Percentiles rank a stretch among this genome's conserved stretches.
Evolutionary conservation across 495 filamentous ascomycete species (phyloP).

Genomic region (Penicillium chermesinum): DNA sequence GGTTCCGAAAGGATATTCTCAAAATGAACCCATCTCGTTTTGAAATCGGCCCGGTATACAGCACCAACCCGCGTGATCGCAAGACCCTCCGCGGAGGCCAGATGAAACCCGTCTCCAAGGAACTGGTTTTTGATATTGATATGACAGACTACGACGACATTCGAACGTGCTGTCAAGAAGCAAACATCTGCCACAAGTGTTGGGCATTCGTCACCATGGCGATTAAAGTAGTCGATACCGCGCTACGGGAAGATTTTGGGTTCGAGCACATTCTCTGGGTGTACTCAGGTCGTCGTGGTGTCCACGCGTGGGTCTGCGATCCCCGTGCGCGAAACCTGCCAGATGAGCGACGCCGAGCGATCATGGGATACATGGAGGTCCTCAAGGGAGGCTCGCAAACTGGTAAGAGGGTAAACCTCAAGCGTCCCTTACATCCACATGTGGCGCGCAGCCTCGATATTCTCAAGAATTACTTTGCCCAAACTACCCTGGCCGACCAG

Average conservation of each 20-base stretch:
- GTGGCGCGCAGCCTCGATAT: slow-evolving; percentile 79
- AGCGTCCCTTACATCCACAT: slow-evolving; percentile 86
- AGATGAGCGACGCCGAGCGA: slow-evolving; percentile 73
- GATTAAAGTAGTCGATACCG: slow-evolving; percentile 84
- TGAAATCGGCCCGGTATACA: slow-evolving; percentile 95
- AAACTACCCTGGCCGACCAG: slow-evolving; percentile 74
- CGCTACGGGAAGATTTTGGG: slow-evolving; percentile 87
- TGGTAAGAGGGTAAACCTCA: slow-evolving; percentile 82
- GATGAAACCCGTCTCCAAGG: slow-evolving; percentile 78
- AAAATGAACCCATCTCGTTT: slow-evolving; percentile 85
- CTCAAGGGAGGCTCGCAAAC: slow-evolving; percentile 75
- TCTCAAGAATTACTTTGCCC: slow-evolving; percentile 70
- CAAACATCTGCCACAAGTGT: slow-evolving; percentile 89
- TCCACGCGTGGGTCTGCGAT: slow-evolving; percentile 98
- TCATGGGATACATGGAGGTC: slow-evolving; percentile 84
- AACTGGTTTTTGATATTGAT: slow-evolving; percentile 98
- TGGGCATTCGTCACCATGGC: slow-evolving; percentile 98
- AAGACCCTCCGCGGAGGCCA: slow-evolving; percentile 63
- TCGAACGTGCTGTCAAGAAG: slow-evolving; percentile 87
- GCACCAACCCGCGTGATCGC: slow-evolving; percentile 86
- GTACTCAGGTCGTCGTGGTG: slow-evolving; percentile 92
- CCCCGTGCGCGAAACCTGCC: slow-evolving; percentile 75
- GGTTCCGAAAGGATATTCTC: slow-evolving; percentile 86
- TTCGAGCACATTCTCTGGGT: slow-evolving; percentile 98
- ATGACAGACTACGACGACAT: slow-evolving; percentile 98